Base-by-base conservation (phyloP, 2,329 filamentous ascomycete species). In the Pseudopithomyces chartarum region DNA sequence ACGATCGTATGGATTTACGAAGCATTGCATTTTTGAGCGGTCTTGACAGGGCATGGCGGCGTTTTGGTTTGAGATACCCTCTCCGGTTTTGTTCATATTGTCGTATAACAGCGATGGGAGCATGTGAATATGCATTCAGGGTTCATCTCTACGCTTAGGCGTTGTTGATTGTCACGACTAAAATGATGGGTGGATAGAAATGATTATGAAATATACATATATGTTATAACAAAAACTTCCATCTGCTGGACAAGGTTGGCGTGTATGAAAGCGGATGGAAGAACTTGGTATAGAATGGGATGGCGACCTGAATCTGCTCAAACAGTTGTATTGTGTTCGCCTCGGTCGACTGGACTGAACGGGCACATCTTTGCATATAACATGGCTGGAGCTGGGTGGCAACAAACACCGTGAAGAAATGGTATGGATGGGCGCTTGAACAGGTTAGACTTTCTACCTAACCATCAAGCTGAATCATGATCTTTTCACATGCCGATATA, bases 391-490 rank as follows among this genome's bases (percentile, higher is more conserved):
- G 38, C 2, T 5, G 5, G 13, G n/a, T 17, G 8, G 15, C 38
- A 10, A 2, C n/a, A 40, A 19, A n/a, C 26, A 29, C 8, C 26
- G 26, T 29, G 26, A 29, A 29, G 26, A 29, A 29, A 29, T 29
- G 26, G 26, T 8, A 32, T 17, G 15, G 34, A 29, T 73, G 68
- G 68, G 67, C 60, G 68, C 69, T 70, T 64, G 69, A 70, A 67
- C 57, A 63, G 67, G 64, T 71, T 61, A 69, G 68, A 71, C 65
- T 67, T 59, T 69, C 63, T 75, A 75, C 63, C 71, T 74, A 75
- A 73, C 70, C 67, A 59, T 57, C 64, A 68, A 62, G 70, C 68
- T 65, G 62, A 38, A 61, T 73, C 70, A 69, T 74, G 66, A 71
- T 65, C 48, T 72, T 72, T 73, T 73, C 70, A 67, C 68, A 71